phyloP scores from a whole-genome alignment of 345 rosid species.

The Noccaea bulbosa region DNA sequence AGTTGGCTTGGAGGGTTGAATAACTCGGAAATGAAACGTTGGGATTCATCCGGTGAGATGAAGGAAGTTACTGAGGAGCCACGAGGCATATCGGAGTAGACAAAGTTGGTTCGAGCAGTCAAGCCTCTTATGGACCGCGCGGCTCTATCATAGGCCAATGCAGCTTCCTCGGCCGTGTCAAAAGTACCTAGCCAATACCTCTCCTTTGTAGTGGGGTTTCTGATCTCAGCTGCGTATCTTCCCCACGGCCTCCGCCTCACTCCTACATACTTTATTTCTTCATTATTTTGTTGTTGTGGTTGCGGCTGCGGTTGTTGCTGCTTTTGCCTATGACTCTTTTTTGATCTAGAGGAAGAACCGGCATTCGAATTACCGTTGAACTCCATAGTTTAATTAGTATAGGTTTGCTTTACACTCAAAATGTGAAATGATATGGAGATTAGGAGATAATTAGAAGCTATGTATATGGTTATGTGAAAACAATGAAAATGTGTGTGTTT shows the following conservation, averaged over 20 bases:
- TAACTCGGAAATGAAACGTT: slow-evolving; percentile 53
- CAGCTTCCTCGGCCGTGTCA: slow-evolving; percentile 92
- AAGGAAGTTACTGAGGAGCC: slow-evolving; percentile 88
- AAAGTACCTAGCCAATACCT: slow-evolving; percentile 94
- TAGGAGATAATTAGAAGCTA: slow-evolving; percentile 19
- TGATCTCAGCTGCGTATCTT: slow-evolving; percentile 90
- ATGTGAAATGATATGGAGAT: slow-evolving; percentile 14
- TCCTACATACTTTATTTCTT: slow-evolving; percentile 71
- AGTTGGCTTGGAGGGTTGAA: slow-evolving; percentile 45
- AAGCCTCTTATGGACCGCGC: slow-evolving; percentile 87
- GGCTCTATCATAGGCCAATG: slow-evolving; percentile 89
- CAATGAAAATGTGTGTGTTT: slow-evolving; percentile 22
- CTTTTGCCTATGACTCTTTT: slow-evolving; percentile 44
- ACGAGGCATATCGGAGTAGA: slow-evolving; percentile 83
- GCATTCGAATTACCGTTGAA: slow-evolving; percentile 38
- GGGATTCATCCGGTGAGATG: slow-evolving; percentile 83
- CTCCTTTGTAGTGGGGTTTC: slow-evolving; percentile 91
- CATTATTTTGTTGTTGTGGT: slow-evolving; percentile 34
- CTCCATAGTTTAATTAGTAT: slow-evolving; percentile 34
- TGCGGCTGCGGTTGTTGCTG: slow-evolving; percentile 47
- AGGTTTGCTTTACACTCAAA: slow-evolving; percentile 14
- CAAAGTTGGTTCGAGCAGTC: slow-evolving; percentile 88
- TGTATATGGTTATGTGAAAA: slow-evolving; percentile 32
- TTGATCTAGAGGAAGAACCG: slow-evolving; percentile 62
- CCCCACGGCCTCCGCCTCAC: slow-evolving; percentile 98